Evolutionary conservation across 768 basidiomycete genomes (phyloP).

Genomic region (Cystobasidium tubakii): DNA sequence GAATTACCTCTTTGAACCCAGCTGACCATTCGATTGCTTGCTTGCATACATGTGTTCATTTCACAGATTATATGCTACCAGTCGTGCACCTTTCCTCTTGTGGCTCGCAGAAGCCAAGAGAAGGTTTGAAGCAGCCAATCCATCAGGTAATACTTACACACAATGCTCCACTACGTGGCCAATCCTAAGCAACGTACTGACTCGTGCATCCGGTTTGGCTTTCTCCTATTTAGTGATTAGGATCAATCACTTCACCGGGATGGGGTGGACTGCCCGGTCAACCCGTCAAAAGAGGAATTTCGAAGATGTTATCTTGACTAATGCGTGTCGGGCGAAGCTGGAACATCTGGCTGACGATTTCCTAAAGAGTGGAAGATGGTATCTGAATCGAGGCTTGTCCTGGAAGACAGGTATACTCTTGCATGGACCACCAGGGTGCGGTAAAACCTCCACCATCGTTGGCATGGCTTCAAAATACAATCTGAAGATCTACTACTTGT

Average conservation of each 20-base stretch:
- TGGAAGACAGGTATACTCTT: neutral
- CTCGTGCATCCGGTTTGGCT: too few species aligned
- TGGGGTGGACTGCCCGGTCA: neutral
- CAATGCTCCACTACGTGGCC: too few species aligned
- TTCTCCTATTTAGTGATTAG: too few species aligned
- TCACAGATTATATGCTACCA: neutral
- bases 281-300: neutral
- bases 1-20: too few species aligned
- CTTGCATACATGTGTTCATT: too few species aligned
- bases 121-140: neutral
- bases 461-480: neutral
- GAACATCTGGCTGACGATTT: neutral
- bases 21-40: too few species aligned
- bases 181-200: too few species aligned
- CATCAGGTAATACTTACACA: neutral
- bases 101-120: neutral
- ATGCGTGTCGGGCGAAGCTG: neutral
- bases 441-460: conserved; percentile 3
- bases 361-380: neutral
- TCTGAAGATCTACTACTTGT: neutral
- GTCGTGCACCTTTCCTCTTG: neutral
- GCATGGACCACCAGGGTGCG: neutral
- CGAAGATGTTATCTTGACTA: neutral
- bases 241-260: neutral
- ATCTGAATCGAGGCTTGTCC: neutral